These are phyloP conservation scores for Ganoderma lingzhi DNA, from an alignment of 1,284 basidiomycete genomes.

Conservation along the genomic window DNA sequence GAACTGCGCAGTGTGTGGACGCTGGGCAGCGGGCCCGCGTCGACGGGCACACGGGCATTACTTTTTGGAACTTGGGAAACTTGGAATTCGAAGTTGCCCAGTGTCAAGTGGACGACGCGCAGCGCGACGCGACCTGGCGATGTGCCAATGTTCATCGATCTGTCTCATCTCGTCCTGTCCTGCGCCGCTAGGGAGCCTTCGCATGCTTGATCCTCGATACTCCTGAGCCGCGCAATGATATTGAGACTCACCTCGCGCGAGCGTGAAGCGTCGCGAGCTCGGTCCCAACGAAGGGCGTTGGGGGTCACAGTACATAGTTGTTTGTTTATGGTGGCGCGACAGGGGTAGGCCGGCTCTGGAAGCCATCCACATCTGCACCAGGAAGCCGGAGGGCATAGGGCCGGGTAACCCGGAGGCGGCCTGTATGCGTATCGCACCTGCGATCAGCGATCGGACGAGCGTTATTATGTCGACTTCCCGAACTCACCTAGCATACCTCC, in stretches of 20 bases:
- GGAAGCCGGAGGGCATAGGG: not conserved
- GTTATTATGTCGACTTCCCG: not conserved
- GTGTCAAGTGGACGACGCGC: not conserved
- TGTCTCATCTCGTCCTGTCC: not conserved
- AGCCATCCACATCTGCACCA: too few relatives aligned
- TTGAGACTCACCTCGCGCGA: not conserved
- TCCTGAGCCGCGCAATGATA: not conserved
- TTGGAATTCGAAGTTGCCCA: not conserved
- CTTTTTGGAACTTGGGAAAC: not conserved
- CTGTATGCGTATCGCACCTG: not conserved
- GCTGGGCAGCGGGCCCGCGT: conserved; percentile 1
- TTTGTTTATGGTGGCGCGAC: not conserved
- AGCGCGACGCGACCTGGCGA: not conserved
- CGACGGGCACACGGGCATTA: not conserved
- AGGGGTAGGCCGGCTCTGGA: not conserved
- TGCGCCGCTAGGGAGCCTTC: not conserved
- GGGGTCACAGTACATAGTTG: not conserved
- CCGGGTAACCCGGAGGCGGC: not conserved
- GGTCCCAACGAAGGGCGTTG: not conserved
- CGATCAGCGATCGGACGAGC: conserved; percentile 2
- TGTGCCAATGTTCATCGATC: not conserved
- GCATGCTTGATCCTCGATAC: not conserved
- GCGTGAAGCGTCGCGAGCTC: not conserved
- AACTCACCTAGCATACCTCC: not conserved
- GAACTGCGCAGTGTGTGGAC: not conserved